Base-by-base conservation (phyloP, 2,329 filamentous ascomycete species). In the Botrytis tulipae region DNA sequence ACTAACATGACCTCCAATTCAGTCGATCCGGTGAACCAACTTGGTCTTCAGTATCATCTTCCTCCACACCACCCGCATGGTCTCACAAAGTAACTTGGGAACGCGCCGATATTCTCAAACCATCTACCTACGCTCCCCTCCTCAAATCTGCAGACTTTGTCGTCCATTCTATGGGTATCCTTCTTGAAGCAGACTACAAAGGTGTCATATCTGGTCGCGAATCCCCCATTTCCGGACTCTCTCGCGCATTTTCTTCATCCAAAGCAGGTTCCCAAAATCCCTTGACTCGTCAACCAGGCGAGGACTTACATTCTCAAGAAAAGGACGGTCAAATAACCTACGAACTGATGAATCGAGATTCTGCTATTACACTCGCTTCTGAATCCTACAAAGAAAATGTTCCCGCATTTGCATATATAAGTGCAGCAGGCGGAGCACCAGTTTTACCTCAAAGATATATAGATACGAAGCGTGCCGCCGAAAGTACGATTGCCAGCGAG, bases 141-240 rank as follows among this genome's bases (percentile, higher is more conserved):
- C 89, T 99, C 75, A 88, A 89, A 77, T 89, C 88, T 73, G 93
- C 94, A 75, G 90, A 94, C 82, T 95, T 91, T 73, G 95, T 98
- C 40, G 92, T 99, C 65, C 96, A 99, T 86, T 94, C 88, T 80
- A 95, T 98, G 92, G 96, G 96, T 16, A 98, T 99, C 79, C 87
- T 99, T 29, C 89, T 99, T 16, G 96, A 99, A 85, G 94, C 95
- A 68, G 96, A 99, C 85, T 99, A 99, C 89, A 99, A 99, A 84
- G 93, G 92, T 78, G 91, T 97, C 25, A 82, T 99, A 40, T 91
- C 90, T 32, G 96, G 96, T 69, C 90, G 89, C 74, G 95, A 97
- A 79, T 94, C 93, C 0, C 90, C 94, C n/a, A 83, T 97, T 70
- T 83, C 89, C 10, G 95, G 94, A 1, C 85, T 99, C 22, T 88